phyloP scores from a whole-genome alignment of 2,329 filamentous ascomycete genomes.

The Aspergillus novofumigatus region DNA sequence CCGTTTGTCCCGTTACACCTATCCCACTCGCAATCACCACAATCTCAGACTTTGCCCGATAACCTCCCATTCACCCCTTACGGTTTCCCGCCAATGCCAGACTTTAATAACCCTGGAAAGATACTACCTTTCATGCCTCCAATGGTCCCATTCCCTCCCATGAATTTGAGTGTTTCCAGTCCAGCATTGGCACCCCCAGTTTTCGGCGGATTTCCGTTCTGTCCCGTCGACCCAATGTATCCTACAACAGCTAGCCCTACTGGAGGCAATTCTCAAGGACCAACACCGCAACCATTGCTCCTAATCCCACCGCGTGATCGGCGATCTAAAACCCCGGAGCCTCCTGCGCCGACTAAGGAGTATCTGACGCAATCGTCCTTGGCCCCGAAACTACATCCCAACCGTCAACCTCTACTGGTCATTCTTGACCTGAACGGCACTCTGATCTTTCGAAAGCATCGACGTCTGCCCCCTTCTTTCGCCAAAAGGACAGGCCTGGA shows the following conservation, averaged over 20 bases:
- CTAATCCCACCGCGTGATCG: not conserved
- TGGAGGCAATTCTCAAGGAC: not conserved
- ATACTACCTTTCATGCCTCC: conserved; percentile 11
- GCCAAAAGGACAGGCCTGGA: conserved; percentile 63
- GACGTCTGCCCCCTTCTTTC: conserved; percentile 51
- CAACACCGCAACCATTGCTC: conserved; percentile 9
- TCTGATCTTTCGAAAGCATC: conserved; percentile 66
- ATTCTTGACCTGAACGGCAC: conserved; percentile 94
- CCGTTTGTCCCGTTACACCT: conserved; percentile 6
- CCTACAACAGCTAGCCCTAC: conserved; percentile 4
- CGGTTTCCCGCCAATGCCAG: conserved; percentile 8
- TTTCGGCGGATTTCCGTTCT: conserved; percentile 4
- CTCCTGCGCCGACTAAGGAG: conserved; percentile 53
- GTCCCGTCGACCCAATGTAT: conserved; percentile 6
- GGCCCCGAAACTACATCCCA: conserved; percentile 38
- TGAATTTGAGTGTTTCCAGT: conserved; percentile 11
- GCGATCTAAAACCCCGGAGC: conserved; percentile 19
- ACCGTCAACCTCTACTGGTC: conserved; percentile 66
- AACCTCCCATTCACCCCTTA: conserved; percentile 5
- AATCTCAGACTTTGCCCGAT: conserved; percentile 2
- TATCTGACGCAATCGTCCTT: conserved; percentile 59
- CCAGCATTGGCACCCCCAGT: conserved; percentile 6
- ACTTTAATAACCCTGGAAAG: conserved; percentile 3
- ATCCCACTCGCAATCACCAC: conserved; percentile 1
- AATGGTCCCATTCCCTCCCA: not conserved